Conservation (phyloP, 2,329 filamentous ascomycete genomes). For the Albophoma yamanashiensis region DNA sequence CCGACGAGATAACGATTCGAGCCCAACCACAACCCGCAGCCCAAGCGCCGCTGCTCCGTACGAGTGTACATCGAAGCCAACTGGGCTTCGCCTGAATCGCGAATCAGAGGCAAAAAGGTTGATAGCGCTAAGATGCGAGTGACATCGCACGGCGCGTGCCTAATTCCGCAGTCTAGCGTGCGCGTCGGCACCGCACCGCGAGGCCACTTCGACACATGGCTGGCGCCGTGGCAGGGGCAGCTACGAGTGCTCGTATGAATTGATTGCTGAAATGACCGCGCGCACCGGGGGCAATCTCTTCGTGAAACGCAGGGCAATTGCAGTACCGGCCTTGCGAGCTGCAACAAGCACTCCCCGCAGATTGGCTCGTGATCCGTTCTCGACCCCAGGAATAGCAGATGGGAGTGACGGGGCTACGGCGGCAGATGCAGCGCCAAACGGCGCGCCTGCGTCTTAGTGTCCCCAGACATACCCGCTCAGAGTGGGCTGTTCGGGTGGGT, state of each 20-base stretch:
- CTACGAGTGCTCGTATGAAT: background rate
- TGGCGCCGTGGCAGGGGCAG: background rate
- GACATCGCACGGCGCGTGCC: background rate
- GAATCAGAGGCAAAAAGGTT: background rate
- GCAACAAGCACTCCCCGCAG: background rate
- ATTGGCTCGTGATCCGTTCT: background rate
- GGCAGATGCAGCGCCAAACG: slow-evolving; percentile 1
- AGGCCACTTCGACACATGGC: background rate
- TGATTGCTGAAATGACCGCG: background rate
- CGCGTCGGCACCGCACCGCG: background rate
- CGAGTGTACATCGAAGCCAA: background rate
- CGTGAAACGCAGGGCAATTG: background rate
- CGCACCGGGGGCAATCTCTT: background rate
- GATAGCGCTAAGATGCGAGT: slow-evolving; percentile 1
- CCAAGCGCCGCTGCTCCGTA: background rate
- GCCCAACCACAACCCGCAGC: background rate
- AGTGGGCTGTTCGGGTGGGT: slow-evolving; percentile 9
- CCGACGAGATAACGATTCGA: background rate
- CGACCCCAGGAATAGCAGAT: background rate
- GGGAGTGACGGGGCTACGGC: background rate
- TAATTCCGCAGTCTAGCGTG: background rate
- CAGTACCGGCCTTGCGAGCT: background rate
- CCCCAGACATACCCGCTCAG: slow-evolving; percentile 1
- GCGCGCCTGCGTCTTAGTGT: background rate
- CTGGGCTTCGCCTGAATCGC: background rate